Evolutionary conservation across 1,284 basidiomycete species (phyloP).

Genomic region (Malassezia psittaci): DNA sequence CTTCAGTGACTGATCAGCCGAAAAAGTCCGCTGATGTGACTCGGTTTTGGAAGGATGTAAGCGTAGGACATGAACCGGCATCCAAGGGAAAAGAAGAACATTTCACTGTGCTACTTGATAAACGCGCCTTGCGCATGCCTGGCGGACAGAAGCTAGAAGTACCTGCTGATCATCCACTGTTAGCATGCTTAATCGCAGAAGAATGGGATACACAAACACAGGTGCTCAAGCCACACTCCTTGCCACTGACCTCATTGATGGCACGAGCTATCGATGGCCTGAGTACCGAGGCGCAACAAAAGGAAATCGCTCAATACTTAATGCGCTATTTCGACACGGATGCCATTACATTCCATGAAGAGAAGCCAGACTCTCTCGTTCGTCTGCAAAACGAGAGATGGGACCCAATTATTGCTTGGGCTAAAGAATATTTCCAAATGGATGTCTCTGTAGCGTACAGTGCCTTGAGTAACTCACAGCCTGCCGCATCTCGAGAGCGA

Average conservation of each 20-base stretch:
- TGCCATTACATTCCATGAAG: slow-evolving; percentile 81
- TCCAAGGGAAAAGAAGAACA: slow-evolving; percentile 11
- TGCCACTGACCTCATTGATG: slow-evolving; percentile 85
- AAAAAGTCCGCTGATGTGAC: slow-evolving; percentile 21
- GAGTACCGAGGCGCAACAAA: slow-evolving; percentile 54
- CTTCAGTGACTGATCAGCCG: no score
- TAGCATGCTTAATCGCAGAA: slow-evolving; percentile 75
- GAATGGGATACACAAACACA: slow-evolving; percentile 92
- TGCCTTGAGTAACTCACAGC: slow-evolving; percentile 26
- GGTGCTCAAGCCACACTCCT: slow-evolving; percentile 73
- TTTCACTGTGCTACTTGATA: slow-evolving; percentile 63
- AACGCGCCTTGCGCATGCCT: slow-evolving; percentile 76
- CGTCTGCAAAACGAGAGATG: slow-evolving; percentile 75
- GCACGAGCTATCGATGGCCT: slow-evolving; percentile 80
- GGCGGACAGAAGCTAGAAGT: slow-evolving; percentile 64
- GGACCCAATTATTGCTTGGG: slow-evolving; percentile 80
- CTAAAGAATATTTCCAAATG: slow-evolving; percentile 56
- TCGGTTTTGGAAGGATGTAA: slow-evolving; percentile 35
- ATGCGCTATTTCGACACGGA: slow-evolving; percentile 87
- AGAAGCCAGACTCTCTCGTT: slow-evolving; percentile 65
- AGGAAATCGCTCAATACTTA: slow-evolving; percentile 63
- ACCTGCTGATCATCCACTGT: slow-evolving; percentile 61
- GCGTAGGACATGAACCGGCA: background rate
- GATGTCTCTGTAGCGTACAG: slow-evolving; percentile 20
- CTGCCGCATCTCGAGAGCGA: slow-evolving; percentile 7